A percentile compares a stretch with the other conserved stretches of the same genome.
These are phyloP conservation scores for Phytopythium ostracodes DNA, from an alignment of 352 stramenopile genomes.

Conservation along the genomic window DNA sequence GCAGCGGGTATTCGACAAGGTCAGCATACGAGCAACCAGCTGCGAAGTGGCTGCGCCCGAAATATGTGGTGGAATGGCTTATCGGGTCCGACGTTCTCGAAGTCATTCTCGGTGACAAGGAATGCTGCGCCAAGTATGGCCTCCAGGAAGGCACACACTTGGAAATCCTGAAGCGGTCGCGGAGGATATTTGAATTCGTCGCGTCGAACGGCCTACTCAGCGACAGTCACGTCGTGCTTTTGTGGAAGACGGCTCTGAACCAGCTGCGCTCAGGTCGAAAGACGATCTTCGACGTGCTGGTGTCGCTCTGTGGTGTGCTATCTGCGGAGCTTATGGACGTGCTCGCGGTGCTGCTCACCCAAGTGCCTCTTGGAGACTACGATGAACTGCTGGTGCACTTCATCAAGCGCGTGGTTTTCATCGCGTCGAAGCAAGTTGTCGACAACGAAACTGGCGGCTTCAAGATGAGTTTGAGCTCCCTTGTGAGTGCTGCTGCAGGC, in stretches of 20 bases:
- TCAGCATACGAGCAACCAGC: conserved; percentile 20
- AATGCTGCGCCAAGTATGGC: conserved; percentile 59
- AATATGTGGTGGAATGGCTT: conserved; percentile 81
- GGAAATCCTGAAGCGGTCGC: conserved; percentile 78
- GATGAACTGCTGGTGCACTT: conserved; percentile 78
- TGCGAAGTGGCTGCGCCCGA: conserved; percentile 69
- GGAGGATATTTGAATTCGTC: conserved; percentile 66
- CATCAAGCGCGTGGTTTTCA: conserved; percentile 70
- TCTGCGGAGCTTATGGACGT: conserved; percentile 74
- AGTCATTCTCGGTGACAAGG: conserved; percentile 72
- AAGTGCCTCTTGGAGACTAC: conserved; percentile 68
- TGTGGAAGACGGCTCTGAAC: conserved; percentile 72
- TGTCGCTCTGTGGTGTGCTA: conserved; percentile 59
- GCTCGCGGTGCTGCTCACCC: conserved; percentile 64
- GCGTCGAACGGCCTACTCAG: conserved; percentile 49
- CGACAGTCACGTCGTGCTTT: conserved; percentile 60
- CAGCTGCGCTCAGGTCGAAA: conserved; percentile 70
- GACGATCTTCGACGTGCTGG: conserved; percentile 68
- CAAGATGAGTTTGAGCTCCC: conserved; percentile 69
- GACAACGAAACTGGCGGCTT: conserved; percentile 58
- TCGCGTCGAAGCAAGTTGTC: conserved; percentile 65
- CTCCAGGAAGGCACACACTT: conserved; percentile 77
- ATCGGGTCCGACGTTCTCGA: conserved; percentile 72
- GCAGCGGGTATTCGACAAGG: conserved; percentile 18
- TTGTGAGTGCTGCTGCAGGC: conserved; percentile 53